Evolutionary conservation across 108 stramenopile genomes (phyloP).

Genomic region (Nitzschia inconspicua): DNA sequence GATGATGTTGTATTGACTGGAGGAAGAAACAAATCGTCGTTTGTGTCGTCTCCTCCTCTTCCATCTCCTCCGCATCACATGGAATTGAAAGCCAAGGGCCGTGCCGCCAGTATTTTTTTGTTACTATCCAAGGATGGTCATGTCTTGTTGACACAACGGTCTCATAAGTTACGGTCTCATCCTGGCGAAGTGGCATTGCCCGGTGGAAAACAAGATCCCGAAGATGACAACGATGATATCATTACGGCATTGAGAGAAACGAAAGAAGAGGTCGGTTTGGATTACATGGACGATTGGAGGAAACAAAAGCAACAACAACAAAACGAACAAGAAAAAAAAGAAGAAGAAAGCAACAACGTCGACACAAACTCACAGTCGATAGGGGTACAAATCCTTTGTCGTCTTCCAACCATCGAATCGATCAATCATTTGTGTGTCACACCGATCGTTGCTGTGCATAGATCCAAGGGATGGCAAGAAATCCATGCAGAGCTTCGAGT

Average conservation of each 20-base stretch:
- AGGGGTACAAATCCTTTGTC: conserved; percentile 26
- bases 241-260: conserved; percentile 64
- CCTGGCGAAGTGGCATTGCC: conserved; percentile 76
- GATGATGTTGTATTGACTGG: too few species aligned
- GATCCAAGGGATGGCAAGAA: not conserved
- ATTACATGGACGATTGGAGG: not conserved
- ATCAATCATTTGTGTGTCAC: conserved; percentile 56
- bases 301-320: not conserved
- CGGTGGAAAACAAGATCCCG: conserved; percentile 61
- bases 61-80: not conserved
- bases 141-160: conserved; percentile 61
- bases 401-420: conserved; percentile 46
- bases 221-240: conserved; percentile 51
- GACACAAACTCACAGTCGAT: not conserved
- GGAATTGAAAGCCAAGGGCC: not conserved
- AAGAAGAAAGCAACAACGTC: not conserved
- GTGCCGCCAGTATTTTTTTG: conserved; percentile 17
- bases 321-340: not conserved
- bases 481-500: conserved; percentile 16
- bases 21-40: too few species aligned
- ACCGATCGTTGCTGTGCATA: conserved; percentile 47
- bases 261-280: conserved; percentile 67
- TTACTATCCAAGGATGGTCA: conserved; percentile 18
- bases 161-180: conserved; percentile 44
- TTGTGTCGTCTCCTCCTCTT: too few species aligned